These are phyloP conservation scores for Geotrichum aggregatum DNA, from an alignment of 1,139 yeast genomes.

Conservation along the genomic window DNA sequence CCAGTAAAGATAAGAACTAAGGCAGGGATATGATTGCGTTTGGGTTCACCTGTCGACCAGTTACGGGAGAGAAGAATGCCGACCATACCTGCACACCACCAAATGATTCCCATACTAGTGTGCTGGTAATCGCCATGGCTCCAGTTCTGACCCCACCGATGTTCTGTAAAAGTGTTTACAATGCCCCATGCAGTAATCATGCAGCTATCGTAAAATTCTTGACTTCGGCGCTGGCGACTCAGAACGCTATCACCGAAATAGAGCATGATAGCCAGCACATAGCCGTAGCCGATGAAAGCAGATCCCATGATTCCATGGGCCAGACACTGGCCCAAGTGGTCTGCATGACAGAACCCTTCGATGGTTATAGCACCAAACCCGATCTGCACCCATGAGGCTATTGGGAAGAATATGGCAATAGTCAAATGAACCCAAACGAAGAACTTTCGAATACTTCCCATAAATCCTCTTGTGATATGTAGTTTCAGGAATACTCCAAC, in stretches of 20 bases:
- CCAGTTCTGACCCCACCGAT: slow-evolving; percentile 94
- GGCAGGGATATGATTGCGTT: slow-evolving; percentile 75
- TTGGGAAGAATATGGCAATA: slow-evolving; percentile 40
- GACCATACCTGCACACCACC: slow-evolving; percentile 92
- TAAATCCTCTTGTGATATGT: slow-evolving; percentile 36
- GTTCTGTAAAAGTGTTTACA: slow-evolving; percentile 91
- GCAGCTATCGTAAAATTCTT: slow-evolving; percentile 78
- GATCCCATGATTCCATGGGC: slow-evolving; percentile 98
- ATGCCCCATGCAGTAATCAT: slow-evolving; percentile 88
- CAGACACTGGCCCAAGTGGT: slow-evolving; percentile 83
- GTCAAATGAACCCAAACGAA: slow-evolving; percentile 37
- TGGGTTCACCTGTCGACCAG: slow-evolving; percentile 28
- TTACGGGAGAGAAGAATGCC: slow-evolving; percentile 64
- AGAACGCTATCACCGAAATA: slow-evolving; percentile 45
- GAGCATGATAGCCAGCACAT: slow-evolving; percentile 59
- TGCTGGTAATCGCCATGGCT: slow-evolving; percentile 82
- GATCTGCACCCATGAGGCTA: slow-evolving; percentile 58
- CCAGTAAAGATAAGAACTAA: slow-evolving; percentile 80
- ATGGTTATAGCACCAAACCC: slow-evolving; percentile 80
- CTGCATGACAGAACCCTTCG: slow-evolving; percentile 75
- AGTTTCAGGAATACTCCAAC: slow-evolving; percentile 38
- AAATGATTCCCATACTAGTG: slow-evolving; percentile 90
- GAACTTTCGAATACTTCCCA: slow-evolving; percentile 35
- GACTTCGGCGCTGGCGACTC: slow-evolving; percentile 51
- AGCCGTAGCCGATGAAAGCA: slow-evolving; percentile 76